These are phyloP conservation scores for Fusarium hostae DNA, from an alignment of 2,329 filamentous ascomycete species.

Conservation along the genomic window DNA sequence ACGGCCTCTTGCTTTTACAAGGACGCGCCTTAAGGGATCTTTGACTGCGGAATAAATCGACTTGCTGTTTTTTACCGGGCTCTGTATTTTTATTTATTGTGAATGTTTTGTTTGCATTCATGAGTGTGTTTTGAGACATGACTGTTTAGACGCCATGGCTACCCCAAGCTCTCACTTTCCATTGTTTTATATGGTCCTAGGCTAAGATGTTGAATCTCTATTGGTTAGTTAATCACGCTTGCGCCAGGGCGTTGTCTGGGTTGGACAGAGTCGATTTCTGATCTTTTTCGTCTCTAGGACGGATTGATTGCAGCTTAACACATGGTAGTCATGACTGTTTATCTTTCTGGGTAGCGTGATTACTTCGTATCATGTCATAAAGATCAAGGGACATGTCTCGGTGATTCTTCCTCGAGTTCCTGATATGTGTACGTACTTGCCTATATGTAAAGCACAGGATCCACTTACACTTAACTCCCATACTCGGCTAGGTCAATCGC, in stretches of 20 bases:
- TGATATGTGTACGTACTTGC: background rate
- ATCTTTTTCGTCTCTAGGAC: background rate
- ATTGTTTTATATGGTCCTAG: background rate
- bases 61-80: constrained; percentile 6
- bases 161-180: background rate
- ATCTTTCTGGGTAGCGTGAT: background rate
- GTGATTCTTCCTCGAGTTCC: background rate
- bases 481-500: background rate
- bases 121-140: background rate
- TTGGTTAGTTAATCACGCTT: background rate
- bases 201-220: too few species aligned
- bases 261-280: background rate
- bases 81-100: background rate
- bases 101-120: background rate
- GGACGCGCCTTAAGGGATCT: constrained; percentile 28
- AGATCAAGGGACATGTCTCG: background rate
- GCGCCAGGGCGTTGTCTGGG: background rate
- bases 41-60: constrained; percentile 43
- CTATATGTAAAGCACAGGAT: background rate
- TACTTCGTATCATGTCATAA: background rate
- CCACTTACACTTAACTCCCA: constrained; percentile 2
- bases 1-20: constrained; percentile 32
- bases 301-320: background rate
- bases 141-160: background rate
- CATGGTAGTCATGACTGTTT: background rate